These are phyloP conservation scores for Orbilia ellipsospora DNA, from an alignment of 2,329 filamentous ascomycete genomes.

Conservation along the genomic window DNA sequence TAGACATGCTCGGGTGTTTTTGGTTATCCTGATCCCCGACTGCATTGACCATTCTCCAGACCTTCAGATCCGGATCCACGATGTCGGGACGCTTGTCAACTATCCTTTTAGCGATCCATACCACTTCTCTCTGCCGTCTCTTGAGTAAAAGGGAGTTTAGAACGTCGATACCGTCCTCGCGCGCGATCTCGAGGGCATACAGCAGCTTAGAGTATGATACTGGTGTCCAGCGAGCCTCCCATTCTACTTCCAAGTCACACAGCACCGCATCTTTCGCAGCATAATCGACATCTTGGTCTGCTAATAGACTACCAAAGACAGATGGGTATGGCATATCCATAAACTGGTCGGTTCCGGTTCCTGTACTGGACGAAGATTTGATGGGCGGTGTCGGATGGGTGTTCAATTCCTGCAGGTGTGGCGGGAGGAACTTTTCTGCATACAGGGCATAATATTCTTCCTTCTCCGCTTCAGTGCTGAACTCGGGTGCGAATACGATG, in stretches of 20 bases:
- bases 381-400: slow-evolving; percentile 42
- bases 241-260: slow-evolving; percentile 37
- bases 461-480: slow-evolving; percentile 32
- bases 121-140: slow-evolving; percentile 38
- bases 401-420: slow-evolving; percentile 39
- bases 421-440: slow-evolving; percentile 46
- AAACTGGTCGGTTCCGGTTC: slow-evolving; percentile 2
- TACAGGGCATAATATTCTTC: slow-evolving; percentile 50
- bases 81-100: slow-evolving; percentile 33
- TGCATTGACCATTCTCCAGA: slow-evolving; percentile 40
- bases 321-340: slow-evolving; percentile 43
- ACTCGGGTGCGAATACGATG: slow-evolving; percentile 37
- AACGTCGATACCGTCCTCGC: slow-evolving; percentile 48
- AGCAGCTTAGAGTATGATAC: slow-evolving; percentile 40
- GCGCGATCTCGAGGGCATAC: slow-evolving; percentile 52
- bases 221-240: slow-evolving; percentile 39
- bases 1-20: slow-evolving; percentile 30
- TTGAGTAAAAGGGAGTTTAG: slow-evolving; percentile 41
- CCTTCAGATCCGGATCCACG: slow-evolving; percentile 22
- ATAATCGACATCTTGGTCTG: slow-evolving; percentile 1
- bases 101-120: slow-evolving; percentile 44
- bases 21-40: slow-evolving; percentile 39
- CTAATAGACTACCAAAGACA: slow-evolving; percentile 21
- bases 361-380: not conserved
- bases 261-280: slow-evolving; percentile 20